Evolutionary conservation across 2,329 filamentous ascomycete species (phyloP), one percentile per base, ranked within the genome.

Genomic region (Didymella glomerata): DNA sequence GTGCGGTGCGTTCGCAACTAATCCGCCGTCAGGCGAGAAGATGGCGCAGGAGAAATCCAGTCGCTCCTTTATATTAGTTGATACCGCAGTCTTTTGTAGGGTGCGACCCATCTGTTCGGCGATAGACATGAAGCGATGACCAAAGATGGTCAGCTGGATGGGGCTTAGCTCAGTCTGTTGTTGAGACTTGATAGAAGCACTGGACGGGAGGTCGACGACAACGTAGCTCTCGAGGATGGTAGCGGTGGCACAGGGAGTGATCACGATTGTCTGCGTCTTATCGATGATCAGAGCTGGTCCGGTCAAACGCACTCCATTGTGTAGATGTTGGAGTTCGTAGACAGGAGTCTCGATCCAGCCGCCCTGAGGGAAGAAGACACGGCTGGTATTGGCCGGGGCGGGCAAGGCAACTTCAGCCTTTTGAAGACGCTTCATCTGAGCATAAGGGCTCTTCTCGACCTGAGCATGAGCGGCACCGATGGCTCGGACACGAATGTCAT

Each of bases 271-370:
- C 76, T 96, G 93, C 1, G 90, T 93, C 14, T 89, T 88, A 70
- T 93, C 92, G 1, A 91, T 90, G 51, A 96, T 82, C 77, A 96
- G 90, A 1, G 92, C 92, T 1, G 92, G 92, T 0, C 93, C 92
- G 42, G 82, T 79, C 45, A 96, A 80, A 22, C 85, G 84, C 55
- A 91, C 86, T 2, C 92, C 90, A 14, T 90, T 81, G 1, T 81
- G 78, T 16, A 96, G 81, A 61, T 90, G 84, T 60, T 89, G 86
- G 0, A 97, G 83, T 74, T 89, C 91, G 77, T 91, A 96, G 45
- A 96, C 85, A 0, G 90, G 88, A 0, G 92, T 95, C 27, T 92
- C 84, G 57, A 83, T 78, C 34, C 91, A 84, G 27, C 48, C 48
- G 20, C 25, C 8, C 24, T 44, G 38, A 25, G 27, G 11, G 25